These are phyloP conservation scores for Herpetospermum pedunculosum DNA, from an alignment of 306 rosid genomes.

Conservation along the genomic window DNA sequence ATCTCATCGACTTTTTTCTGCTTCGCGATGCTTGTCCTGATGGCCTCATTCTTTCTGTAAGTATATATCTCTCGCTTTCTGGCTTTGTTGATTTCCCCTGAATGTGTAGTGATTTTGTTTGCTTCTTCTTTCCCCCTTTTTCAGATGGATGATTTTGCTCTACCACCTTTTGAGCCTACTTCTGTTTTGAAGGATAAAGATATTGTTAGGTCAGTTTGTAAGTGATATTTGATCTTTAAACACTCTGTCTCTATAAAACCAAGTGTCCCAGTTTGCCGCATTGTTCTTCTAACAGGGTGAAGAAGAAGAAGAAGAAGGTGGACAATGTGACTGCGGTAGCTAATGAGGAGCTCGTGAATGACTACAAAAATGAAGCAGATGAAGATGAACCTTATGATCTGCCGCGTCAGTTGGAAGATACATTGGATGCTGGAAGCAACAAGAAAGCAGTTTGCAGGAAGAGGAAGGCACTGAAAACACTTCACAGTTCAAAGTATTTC, in stretches of 20 bases:
- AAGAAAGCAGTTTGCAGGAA: slow-evolving; percentile 34
- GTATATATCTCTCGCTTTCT: background rate
- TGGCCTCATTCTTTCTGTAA: slow-evolving; percentile 67
- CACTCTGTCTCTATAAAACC: background rate
- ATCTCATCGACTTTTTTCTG: slow-evolving; percentile 29
- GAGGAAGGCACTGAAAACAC: slow-evolving; percentile 53
- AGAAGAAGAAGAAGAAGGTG: slow-evolving; percentile 48
- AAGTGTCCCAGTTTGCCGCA: background rate
- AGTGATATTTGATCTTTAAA: background rate
- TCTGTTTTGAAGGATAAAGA: slow-evolving; percentile 74
- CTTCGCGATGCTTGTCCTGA: slow-evolving; percentile 50
- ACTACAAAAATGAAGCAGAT: slow-evolving; percentile 17
- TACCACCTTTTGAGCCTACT: slow-evolving; percentile 79
- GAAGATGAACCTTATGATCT: slow-evolving; percentile 17
- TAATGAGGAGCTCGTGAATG: slow-evolving; percentile 31
- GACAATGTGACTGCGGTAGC: slow-evolving; percentile 20
- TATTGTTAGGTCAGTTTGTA: slow-evolving; percentile 46
- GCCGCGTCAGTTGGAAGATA: slow-evolving; percentile 17
- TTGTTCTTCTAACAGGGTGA: slow-evolving; percentile 37
- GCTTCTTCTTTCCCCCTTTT: slow-evolving; percentile 9
- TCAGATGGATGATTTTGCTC: slow-evolving; percentile 89
- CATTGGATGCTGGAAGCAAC: slow-evolving; percentile 17
- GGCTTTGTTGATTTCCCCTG: background rate
- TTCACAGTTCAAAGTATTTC: slow-evolving; percentile 48
- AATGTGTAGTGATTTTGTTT: background rate